Evolutionary conservation across 345 rosid genomes (phyloP).

Genomic region (Aquilaria yunnanensis): DNA sequence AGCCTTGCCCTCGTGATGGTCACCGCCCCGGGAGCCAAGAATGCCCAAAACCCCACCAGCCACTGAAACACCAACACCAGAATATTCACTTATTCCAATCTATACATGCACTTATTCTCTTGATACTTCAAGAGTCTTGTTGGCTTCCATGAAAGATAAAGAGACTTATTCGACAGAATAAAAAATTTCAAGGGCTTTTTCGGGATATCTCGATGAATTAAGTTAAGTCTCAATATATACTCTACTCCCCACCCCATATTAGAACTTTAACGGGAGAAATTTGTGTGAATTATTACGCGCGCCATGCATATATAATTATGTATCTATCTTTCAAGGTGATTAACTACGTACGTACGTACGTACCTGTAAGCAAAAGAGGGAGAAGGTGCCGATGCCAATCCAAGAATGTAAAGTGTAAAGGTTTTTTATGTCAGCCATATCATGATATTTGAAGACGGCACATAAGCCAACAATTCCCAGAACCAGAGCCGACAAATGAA

Average conservation of each 20-base stretch:
- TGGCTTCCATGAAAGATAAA: no score
- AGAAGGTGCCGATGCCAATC: slow-evolving; percentile 66
- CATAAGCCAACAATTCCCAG: slow-evolving; percentile 65
- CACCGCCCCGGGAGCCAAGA: slow-evolving; percentile 26
- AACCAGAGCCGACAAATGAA: slow-evolving; percentile 47
- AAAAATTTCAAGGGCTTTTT: no score
- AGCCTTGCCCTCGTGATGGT: slow-evolving; percentile 13
- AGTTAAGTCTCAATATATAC: no score
- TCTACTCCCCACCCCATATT: no score
- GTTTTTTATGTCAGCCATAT: slow-evolving; percentile 34
- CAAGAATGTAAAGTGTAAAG: slow-evolving; percentile 78
- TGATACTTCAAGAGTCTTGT: background rate
- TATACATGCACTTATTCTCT: background rate
- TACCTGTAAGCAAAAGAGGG: slow-evolving; percentile 68
- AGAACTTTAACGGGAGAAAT: no score
- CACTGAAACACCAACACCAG: slow-evolving; percentile 35
- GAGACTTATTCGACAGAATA: no score
- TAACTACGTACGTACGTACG: no score
- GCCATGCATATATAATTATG: no score
- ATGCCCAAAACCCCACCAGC: slow-evolving; percentile 52
- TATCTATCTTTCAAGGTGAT: no score
- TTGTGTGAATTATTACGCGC: no score
- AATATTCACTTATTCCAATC: background rate
- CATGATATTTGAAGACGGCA: slow-evolving; percentile 80
- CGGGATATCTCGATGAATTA: no score